These are phyloP conservation scores for Dillenia turbinata DNA, from an alignment of 164 flowering plant species.

Conservation along the genomic window DNA sequence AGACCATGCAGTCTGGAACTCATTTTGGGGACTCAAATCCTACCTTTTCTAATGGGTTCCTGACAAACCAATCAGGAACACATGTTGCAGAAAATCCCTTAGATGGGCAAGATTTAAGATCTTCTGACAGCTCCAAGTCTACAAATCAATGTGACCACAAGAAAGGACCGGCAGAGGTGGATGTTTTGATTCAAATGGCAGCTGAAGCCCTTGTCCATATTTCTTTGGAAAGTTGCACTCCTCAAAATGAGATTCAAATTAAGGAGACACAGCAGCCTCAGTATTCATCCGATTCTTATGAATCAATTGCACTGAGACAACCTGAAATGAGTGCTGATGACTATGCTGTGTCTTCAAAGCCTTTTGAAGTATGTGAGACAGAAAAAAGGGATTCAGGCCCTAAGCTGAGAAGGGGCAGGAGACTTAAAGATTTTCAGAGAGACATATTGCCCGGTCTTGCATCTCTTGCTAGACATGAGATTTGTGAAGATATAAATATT, in stretches of 20 bases:
- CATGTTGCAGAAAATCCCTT: conserved; percentile 13
- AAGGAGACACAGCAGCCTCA: conserved; percentile 28
- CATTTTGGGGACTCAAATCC: conserved; percentile 7
- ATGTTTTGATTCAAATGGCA: conserved; percentile 30
- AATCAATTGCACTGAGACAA: conserved; percentile 28
- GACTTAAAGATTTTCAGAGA: conserved; percentile 55
- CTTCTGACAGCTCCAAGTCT: not conserved
- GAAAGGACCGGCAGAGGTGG: conserved; percentile 21
- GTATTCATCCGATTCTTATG: conserved; percentile 50
- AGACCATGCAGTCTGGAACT: conserved; percentile 12
- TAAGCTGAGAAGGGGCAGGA: conserved; percentile 57
- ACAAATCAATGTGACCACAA: conserved; percentile 4
- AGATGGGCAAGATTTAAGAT: conserved; percentile 9
- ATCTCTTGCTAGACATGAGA: conserved; percentile 57
- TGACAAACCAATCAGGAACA: conserved; percentile 12
- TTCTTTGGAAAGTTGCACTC: conserved; percentile 17
- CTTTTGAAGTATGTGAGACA: conserved; percentile 20
- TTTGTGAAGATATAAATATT: conserved; percentile 50
- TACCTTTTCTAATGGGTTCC: conserved; percentile 3
- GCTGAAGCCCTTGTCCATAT: conserved; percentile 41
- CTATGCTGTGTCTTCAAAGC: conserved; percentile 29
- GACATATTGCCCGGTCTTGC: conserved; percentile 56
- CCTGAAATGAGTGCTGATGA: conserved; percentile 38
- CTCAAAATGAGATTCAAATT: conserved; percentile 15
- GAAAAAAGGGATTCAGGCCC: conserved; percentile 21